phyloP scores from a whole-genome alignment of 1,284 basidiomycete species.

The Ustilago esculenta region DNA sequence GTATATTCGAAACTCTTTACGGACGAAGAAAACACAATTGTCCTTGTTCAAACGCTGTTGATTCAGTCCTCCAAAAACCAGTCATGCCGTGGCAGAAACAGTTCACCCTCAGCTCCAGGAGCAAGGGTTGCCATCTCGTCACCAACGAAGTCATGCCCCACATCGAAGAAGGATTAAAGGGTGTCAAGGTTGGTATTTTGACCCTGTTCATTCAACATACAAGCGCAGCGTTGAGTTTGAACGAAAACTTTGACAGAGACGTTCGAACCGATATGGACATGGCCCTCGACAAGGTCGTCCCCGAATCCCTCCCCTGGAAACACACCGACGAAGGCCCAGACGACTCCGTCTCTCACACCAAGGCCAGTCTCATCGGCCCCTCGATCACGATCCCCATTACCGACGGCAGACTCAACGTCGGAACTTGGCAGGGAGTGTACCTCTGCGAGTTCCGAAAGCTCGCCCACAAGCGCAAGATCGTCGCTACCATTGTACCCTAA shows the following conservation, averaged over 20 bases:
- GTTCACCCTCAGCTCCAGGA: conserved; percentile 72
- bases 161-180: conserved; percentile 77
- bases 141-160: conserved; percentile 80
- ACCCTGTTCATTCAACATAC: conserved; percentile 81
- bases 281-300: conserved; percentile 79
- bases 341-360: conserved; percentile 78
- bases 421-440: conserved; percentile 89
- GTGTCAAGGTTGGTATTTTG: conserved; percentile 62
- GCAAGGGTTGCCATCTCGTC: conserved; percentile 79
- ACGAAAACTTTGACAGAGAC: conserved; percentile 84
- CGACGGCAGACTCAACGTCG: conserved; percentile 80
- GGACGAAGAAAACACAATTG: conserved; percentile 3
- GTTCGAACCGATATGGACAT: conserved; percentile 70
- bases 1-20: conserved; percentile 36
- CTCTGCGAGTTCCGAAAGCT: conserved; percentile 80
- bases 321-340: conserved; percentile 81
- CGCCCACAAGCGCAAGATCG: conserved; percentile 76
- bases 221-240: conserved; percentile 85
- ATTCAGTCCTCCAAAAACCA: conserved; percentile 3
- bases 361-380: conserved; percentile 82
- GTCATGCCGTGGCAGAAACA: conserved; percentile 91
- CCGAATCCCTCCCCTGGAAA: conserved; percentile 83
- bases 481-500: conserved; percentile 79
- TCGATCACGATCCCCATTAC: conserved; percentile 86
- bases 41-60: not conserved